Conservation (phyloP, 2,329 filamentous ascomycete genomes). For the Neurospora sp. region DNA sequence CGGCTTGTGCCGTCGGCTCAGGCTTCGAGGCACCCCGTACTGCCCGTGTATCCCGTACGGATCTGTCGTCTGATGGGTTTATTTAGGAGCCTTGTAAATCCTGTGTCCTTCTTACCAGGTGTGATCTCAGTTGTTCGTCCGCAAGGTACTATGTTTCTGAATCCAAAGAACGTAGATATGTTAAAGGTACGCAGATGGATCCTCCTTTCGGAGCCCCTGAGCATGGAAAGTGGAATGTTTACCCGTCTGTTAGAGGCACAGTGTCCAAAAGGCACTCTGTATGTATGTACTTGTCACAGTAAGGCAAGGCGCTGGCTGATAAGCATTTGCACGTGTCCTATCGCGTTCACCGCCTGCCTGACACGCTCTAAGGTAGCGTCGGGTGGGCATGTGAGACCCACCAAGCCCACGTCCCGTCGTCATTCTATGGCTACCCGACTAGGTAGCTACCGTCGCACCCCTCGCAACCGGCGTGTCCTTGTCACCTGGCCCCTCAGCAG, state of each 20-base stretch:
- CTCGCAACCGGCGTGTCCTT: background rate
- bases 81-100: background rate
- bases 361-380: background rate
- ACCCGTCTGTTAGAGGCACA: background rate
- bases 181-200: background rate
- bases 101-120: background rate
- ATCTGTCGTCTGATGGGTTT: background rate
- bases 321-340: background rate
- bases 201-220: background rate
- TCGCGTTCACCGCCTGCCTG: background rate
- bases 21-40: background rate
- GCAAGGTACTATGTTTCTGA: background rate
- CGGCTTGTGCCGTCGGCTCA: background rate
- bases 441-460: background rate
- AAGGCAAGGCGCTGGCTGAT: background rate
- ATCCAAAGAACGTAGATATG: background rate
- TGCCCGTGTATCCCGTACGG: background rate
- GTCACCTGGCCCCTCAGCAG: background rate
- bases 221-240: background rate
- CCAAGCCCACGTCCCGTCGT: background rate
- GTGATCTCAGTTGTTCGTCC: background rate
- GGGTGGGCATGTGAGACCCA: background rate
- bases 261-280: background rate
- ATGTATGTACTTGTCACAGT: background rate
- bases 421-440: background rate